Evolutionary conservation across 768 basidiomycete genomes (phyloP).

Genomic region (Melanogaster broomeanus): DNA sequence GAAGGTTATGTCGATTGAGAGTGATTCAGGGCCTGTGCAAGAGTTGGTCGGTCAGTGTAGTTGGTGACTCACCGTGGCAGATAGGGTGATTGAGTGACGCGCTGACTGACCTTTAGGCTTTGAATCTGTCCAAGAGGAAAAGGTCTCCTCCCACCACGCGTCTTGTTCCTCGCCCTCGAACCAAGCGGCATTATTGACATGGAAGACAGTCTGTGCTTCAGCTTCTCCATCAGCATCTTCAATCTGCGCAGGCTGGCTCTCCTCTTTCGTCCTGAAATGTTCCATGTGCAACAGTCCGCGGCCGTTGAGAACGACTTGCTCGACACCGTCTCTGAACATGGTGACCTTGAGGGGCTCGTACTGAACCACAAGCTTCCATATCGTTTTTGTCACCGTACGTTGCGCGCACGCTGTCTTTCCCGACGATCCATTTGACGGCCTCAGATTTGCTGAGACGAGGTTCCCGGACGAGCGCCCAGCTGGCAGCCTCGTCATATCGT

Average conservation of each 20-base stretch:
- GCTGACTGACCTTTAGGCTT: constrained; percentile 85
- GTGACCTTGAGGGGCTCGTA: constrained; percentile 78
- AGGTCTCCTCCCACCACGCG: constrained; percentile 89
- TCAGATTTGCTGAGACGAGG: constrained; percentile 54
- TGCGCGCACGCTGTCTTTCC: constrained; percentile 64
- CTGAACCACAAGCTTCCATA: constrained; percentile 64
- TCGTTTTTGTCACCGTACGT: constrained; percentile 65
- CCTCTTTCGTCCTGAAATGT: constrained; percentile 78
- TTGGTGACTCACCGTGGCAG: too few relatives aligned
- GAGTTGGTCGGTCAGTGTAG: background rate
- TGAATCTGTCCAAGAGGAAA: constrained; percentile 82
- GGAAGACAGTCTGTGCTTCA: constrained; percentile 51
- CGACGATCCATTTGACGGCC: constrained; percentile 62
- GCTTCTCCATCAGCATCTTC: constrained; percentile 39
- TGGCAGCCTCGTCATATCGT: constrained; percentile 89
- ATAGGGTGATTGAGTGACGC: too few relatives aligned
- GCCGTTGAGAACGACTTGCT: constrained; percentile 88
- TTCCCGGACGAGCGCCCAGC: constrained; percentile 82
- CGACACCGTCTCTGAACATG: constrained; percentile 71
- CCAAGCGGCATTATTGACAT: constrained; percentile 64
- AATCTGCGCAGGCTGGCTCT: constrained; percentile 42
- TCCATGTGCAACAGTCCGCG: constrained; percentile 95
- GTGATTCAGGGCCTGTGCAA: constrained; percentile 85
- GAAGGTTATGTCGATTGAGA: constrained; percentile 91
- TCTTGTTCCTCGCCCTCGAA: constrained; percentile 88